Evolutionary conservation across 176 grass and related monocot genomes (phyloP).

Genomic region (Raddia distichophylla): DNA sequence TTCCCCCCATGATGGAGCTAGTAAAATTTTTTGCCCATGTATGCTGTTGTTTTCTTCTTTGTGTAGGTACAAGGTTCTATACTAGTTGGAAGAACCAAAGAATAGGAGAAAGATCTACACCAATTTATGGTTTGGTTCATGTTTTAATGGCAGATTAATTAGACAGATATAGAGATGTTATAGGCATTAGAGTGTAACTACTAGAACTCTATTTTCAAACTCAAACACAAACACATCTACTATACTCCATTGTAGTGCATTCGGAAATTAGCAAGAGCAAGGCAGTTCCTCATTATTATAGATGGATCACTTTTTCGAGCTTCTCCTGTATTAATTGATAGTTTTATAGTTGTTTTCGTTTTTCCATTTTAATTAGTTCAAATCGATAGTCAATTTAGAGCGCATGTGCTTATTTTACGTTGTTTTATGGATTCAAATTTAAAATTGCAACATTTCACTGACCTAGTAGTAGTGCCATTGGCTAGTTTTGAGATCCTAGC

Average conservation of each 20-base stretch:
- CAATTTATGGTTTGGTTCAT: neutral
- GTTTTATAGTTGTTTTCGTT: neutral
- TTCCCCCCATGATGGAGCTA: neutral
- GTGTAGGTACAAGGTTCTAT: neutral
- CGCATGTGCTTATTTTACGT: neutral
- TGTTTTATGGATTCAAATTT: slow-evolving; percentile 7
- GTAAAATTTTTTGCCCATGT: neutral
- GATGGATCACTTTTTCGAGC: neutral
- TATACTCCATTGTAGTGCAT: neutral
- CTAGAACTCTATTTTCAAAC: neutral
- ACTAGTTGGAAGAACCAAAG: neutral
- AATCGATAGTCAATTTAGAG: neutral
- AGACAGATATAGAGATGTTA: neutral
- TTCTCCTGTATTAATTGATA: neutral
- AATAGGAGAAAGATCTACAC: neutral
- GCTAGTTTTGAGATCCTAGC: neutral
- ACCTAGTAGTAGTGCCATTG: neutral
- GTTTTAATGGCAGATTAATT: neutral
- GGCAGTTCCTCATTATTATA: neutral
- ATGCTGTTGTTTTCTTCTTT: neutral
- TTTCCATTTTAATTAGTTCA: slow-evolving; percentile 4
- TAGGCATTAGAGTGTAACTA: neutral
- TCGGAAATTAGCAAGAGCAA: neutral
- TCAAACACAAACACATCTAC: neutral
- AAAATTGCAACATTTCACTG: neutral